Evolutionary conservation across 345 rosid genomes (phyloP).

Genomic region (Corchorus olitorius): DNA sequence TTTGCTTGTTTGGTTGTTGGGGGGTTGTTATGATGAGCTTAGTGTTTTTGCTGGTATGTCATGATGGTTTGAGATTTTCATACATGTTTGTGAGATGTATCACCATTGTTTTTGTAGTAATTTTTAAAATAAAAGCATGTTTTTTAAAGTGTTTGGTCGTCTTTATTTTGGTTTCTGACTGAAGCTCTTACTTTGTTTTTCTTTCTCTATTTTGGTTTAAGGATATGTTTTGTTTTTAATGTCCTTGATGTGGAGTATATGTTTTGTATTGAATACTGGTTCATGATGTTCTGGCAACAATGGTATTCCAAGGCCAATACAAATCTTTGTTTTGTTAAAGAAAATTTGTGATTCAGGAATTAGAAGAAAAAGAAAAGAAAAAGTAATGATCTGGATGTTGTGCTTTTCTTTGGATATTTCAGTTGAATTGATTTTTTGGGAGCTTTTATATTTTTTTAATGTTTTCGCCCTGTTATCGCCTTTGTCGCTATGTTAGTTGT

Average conservation of each 20-base stretch:
- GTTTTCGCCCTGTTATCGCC: not conserved
- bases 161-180: not conserved
- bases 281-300: slow-evolving; percentile 1
- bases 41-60: not conserved
- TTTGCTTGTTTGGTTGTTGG: not conserved
- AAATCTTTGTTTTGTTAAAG: not conserved
- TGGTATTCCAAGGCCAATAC: not conserved
- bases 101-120: not conserved
- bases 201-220: not conserved
- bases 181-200: not conserved
- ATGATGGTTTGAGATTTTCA: not conserved
- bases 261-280: not conserved
- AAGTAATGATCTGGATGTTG: not conserved
- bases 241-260: not conserved
- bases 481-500: not conserved
- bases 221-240: not conserved
- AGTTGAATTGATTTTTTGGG: not conserved
- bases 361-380: not conserved
- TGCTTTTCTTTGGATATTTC: not conserved
- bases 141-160: slow-evolving; percentile 1
- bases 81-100: not conserved
- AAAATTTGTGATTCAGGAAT: not conserved
- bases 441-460: not conserved
- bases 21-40: not conserved
- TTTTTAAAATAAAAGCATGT: not conserved